Evolutionary conservation across 257 asterid genomes (phyloP).

Genomic region (Solanum gracilifrons): DNA sequence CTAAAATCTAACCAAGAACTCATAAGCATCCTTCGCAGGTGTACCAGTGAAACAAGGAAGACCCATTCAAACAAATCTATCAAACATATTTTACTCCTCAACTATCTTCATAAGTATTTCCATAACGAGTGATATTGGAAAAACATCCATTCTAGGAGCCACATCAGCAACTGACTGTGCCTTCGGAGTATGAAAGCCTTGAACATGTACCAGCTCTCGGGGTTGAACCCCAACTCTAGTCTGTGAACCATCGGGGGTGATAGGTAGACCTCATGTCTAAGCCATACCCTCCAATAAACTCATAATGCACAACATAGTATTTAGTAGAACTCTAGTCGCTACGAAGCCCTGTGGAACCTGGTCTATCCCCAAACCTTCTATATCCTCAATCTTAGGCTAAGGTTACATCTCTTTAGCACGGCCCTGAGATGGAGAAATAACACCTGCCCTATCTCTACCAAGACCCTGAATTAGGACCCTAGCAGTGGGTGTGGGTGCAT

Average conservation of each 20-base stretch:
- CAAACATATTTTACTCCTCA: not conserved
- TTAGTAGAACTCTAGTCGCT: not conserved
- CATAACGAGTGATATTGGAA: not conserved
- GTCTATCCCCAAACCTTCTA: not conserved
- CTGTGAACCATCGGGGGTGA: not conserved
- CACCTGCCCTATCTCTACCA: not conserved
- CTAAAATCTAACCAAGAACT: not conserved
- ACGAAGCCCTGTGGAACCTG: not conserved
- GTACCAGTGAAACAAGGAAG: not conserved
- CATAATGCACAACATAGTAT: not conserved
- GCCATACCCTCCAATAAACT: not conserved
- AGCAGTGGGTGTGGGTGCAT: not conserved
- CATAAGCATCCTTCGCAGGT: not conserved
- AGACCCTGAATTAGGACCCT: not conserved
- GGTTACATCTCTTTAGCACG: not conserved
- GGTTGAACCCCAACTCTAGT: not conserved
- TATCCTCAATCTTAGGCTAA: too few species aligned
- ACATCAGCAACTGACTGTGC: not conserved
- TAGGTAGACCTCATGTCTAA: not conserved
- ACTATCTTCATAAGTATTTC: not conserved
- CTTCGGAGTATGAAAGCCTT: not conserved
- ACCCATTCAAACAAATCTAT: not conserved
- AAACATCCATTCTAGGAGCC: not conserved
- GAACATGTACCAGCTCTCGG: not conserved
- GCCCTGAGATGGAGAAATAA: not conserved